Evolutionary conservation across 139 green algal genomes (phyloP).

Genomic region (Chlamydomonas urium): DNA sequence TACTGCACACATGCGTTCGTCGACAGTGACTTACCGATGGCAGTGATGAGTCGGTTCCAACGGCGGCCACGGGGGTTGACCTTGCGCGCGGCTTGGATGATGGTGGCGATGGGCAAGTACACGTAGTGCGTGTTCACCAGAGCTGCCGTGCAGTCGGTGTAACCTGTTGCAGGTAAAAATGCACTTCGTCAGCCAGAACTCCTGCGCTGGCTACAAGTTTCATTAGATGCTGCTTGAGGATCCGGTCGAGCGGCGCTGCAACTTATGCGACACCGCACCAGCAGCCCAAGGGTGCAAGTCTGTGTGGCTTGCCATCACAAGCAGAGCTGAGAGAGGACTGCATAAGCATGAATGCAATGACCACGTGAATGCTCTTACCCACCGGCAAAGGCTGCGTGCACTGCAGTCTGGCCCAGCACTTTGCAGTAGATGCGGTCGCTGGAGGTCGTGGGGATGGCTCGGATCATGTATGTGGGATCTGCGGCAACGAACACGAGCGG

Average conservation of each 20-base stretch:
- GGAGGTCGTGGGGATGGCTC: slow-evolving; percentile 78
- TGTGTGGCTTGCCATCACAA: too few species aligned
- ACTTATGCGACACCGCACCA: too few species aligned
- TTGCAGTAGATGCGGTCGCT: slow-evolving; percentile 93
- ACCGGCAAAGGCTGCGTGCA: slow-evolving; percentile 93
- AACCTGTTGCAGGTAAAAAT: too few species aligned
- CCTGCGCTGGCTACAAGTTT: too few species aligned
- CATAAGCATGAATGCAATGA: too few species aligned
- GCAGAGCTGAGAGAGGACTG: too few species aligned
- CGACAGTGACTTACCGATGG: slow-evolving; percentile 81
- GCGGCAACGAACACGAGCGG: not conserved
- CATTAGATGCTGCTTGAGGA: not conserved
- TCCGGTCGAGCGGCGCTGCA: too few species aligned
- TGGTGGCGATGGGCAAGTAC: slow-evolving; percentile 81
- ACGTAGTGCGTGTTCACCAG: slow-evolving; percentile 96
- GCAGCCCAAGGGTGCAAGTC: too few species aligned
- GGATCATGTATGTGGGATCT: slow-evolving; percentile 90
- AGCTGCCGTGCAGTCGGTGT: slow-evolving; percentile 63
- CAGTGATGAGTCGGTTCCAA: slow-evolving; percentile 71
- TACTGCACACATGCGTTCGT: too few species aligned
- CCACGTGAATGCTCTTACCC: too few species aligned
- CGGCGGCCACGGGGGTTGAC: slow-evolving; percentile 49
- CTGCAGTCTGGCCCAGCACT: slow-evolving; percentile 88
- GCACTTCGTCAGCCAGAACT: not conserved
- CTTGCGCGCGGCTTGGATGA: slow-evolving; percentile 71